Base-by-base conservation (phyloP, 306 rosid species). In the Macrotyloma uniflorum region DNA sequence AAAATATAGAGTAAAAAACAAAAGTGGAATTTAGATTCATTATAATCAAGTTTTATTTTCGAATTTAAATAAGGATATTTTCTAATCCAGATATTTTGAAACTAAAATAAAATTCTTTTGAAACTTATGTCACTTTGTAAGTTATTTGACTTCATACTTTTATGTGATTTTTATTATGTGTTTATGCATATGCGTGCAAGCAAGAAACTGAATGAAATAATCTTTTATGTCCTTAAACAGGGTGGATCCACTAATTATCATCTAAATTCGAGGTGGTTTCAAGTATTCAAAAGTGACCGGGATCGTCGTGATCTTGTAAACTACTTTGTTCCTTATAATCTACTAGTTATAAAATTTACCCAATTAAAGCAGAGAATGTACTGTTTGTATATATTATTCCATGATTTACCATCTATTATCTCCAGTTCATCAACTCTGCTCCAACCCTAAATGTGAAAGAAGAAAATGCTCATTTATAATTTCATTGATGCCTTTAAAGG, bases 181-280 rank as follows among this genome's bases (percentile, higher is more conserved):
- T n/a, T 15, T 79, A 58, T 63, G 50, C 70, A 22, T 15, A 26
- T 79, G 28, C 32, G 43, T 79, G 80, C 45, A 19, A 55, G 51
- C 72, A 57, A 36, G 61, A 36, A 67, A 40, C 85, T 79, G 47
- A 79, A 50, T 77, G 42, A 79, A 45, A 28, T 76, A 45, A 83
- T 76, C 42, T 71, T 66, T 79, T 47, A 19, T 83, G 51, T 79
- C 80, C 55, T 73, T 78, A 72, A 65, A 45, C 89, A 95, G 99
- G 98, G 97, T 75, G 99, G 98, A 78, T 89, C 99, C 63, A 74
- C 93, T 18, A 95, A 91, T 79, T 95, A 92, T 87, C 97, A 95
- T 89, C 82, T 95, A 62, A 83, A 80, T 71, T 95, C 96, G 22
- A 91, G 93, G 86, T 95, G 99, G 99, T 85, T 93, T 82, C 94